Base-by-base conservation (phyloP, 495 filamentous ascomycete genomes). In the Cladorrhinum samala region DNA sequence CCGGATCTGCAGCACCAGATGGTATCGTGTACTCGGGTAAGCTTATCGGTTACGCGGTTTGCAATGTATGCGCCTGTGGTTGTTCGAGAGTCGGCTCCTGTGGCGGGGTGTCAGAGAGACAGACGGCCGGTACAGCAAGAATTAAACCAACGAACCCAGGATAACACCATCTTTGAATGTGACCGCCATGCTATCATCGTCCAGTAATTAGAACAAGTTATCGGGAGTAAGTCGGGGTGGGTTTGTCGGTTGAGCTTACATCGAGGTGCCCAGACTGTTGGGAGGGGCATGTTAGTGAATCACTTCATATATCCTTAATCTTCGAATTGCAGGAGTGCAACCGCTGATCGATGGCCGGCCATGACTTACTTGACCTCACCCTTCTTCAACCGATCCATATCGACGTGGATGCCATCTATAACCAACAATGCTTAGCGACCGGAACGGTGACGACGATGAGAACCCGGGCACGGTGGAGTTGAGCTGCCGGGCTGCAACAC, bases 31-130 rank as follows among this genome's bases (percentile, higher is more conserved):
- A 98, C 91, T 73, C 91, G 89, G 58, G 94, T 98, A 66, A 98
- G 84, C 79, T 98, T 98, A 77, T 98, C 93, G 52, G 93, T 97
- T 46, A 98, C 94, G 75, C 93, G 86, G 71, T 98, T 98, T 63
- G 93, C 94, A 67, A 98, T 97, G 80, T 95, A 97, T 57, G 93
- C 85, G 64, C 93, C 93, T 50, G 93, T 97, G n/a, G 93, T 97
- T 62, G 93, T 98, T 75, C 93, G 84, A 62, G 90, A 95, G 70
- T 98, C 93, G 59, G 93, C 93, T 50, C 92, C 85, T 80, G 46
- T 23, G 19, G 42, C 39, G 23, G 17, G 30, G 23, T 19, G 47
- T 24, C 21, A 21, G 39, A 19, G 40, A 27, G 24, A 43, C 19
- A 40, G 21, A n/a, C 14, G 16, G 27, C 9, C 46, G 21, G 44